These are phyloP conservation scores for Thermochaetoides thermophila DNA, from an alignment of 495 filamentous ascomycete genomes.

Conservation along the genomic window DNA sequence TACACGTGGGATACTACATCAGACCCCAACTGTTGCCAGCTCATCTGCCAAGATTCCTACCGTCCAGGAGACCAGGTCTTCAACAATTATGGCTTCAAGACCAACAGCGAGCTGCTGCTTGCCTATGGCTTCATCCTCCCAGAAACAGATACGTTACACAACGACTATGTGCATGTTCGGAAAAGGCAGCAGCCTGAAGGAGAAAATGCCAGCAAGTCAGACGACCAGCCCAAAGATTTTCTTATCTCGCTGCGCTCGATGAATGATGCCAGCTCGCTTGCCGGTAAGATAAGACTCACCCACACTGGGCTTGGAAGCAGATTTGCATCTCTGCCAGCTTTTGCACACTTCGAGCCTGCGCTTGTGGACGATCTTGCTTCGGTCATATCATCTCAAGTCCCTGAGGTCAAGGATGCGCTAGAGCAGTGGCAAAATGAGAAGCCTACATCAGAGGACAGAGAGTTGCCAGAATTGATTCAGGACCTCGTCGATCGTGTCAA, in stretches of 20 bases:
- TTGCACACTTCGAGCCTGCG: slow-evolving; percentile 28
- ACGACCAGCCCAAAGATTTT: slow-evolving; percentile 17
- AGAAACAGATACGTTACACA: slow-evolving; percentile 24
- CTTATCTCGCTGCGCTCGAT: slow-evolving; percentile 29
- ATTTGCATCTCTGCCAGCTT: slow-evolving; percentile 17
- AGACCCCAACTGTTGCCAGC: slow-evolving; percentile 16
- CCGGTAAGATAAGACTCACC: slow-evolving; percentile 17
- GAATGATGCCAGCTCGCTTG: slow-evolving; percentile 20
- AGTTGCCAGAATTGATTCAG: slow-evolving; percentile 1
- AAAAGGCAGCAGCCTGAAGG: slow-evolving; percentile 10
- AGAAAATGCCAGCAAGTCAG: background rate
- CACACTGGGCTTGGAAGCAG: background rate
- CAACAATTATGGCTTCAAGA: slow-evolving; percentile 42
- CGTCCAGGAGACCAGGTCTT: slow-evolving; percentile 27
- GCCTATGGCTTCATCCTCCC: slow-evolving; percentile 38
- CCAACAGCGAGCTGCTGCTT: slow-evolving; percentile 37
- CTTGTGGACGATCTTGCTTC: slow-evolving; percentile 22
- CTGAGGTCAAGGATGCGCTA: slow-evolving; percentile 5
- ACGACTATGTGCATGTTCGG: slow-evolving; percentile 35
- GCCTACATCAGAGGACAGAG: background rate
- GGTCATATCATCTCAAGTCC: slow-evolving; percentile 9
- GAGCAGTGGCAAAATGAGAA: background rate
- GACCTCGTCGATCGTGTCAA: slow-evolving; percentile 12
- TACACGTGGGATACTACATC: slow-evolving; percentile 25
- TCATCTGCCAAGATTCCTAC: slow-evolving; percentile 16